phyloP scores from a whole-genome alignment of 2,329 filamentous ascomycete species.

The Cladosporium sp. region DNA sequence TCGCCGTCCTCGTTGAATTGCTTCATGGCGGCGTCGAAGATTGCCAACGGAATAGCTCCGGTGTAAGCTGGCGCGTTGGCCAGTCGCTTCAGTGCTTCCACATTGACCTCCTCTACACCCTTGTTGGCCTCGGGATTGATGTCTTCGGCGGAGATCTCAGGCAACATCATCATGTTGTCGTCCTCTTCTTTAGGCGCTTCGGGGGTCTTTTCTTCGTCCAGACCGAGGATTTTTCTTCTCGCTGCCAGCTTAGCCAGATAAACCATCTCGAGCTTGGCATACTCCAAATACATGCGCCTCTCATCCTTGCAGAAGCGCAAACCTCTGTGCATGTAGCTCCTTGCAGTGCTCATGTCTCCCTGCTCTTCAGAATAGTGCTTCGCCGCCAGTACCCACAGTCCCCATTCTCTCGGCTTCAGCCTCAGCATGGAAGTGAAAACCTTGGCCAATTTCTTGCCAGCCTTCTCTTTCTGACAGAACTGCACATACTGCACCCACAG shows the following conservation, averaged over 20 bases:
- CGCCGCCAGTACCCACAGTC: slow-evolving; percentile 81
- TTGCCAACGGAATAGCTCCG: slow-evolving; percentile 88
- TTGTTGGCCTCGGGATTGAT: slow-evolving; percentile 52
- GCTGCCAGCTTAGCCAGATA: slow-evolving; percentile 80
- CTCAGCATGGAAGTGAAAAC: slow-evolving; percentile 67
- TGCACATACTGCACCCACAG: slow-evolving; percentile 90
- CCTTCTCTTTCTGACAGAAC: slow-evolving; percentile 66
- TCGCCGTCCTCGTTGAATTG: slow-evolving; percentile 62
- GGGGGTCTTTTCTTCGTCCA: slow-evolving; percentile 47
- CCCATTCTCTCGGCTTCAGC: slow-evolving; percentile 77
- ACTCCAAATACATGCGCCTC: slow-evolving; percentile 78
- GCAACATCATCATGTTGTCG: slow-evolving; percentile 55
- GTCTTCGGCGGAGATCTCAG: slow-evolving; percentile 59
- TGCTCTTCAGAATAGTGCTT: slow-evolving; percentile 72
- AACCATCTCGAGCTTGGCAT: slow-evolving; percentile 86
- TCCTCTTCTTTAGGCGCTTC: slow-evolving; percentile 41
- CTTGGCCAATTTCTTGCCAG: slow-evolving; percentile 56
- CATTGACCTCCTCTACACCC: slow-evolving; percentile 46
- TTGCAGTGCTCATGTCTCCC: slow-evolving; percentile 81
- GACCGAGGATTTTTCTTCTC: slow-evolving; percentile 63
- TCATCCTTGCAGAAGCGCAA: slow-evolving; percentile 81
- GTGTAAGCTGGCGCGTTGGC: slow-evolving; percentile 74
- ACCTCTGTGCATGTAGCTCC: slow-evolving; percentile 83
- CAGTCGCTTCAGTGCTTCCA: slow-evolving; percentile 58
- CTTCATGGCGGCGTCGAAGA: slow-evolving; percentile 82